Evolutionary conservation across 805 yeast genomes (phyloP).

Genomic region (Lipomyces starkeyi): DNA sequence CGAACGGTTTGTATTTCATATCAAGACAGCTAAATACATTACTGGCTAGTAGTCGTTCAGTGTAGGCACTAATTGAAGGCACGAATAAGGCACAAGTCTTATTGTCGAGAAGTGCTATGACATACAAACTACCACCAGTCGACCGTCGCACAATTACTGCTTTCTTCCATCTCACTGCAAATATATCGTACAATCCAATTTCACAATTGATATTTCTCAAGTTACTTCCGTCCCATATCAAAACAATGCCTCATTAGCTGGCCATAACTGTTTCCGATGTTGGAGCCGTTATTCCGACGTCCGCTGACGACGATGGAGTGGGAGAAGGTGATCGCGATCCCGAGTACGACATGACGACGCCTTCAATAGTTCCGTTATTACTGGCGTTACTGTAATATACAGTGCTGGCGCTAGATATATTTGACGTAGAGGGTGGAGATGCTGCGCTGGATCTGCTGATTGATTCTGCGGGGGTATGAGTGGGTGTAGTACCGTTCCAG

Average conservation of each 20-base stretch:
- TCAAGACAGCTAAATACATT: too few relatives aligned
- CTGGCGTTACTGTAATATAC: slow-evolving; percentile 1
- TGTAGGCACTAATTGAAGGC: too few relatives aligned
- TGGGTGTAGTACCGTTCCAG: slow-evolving; percentile 33
- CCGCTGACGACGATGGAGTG: not conserved
- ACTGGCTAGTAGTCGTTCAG: too few relatives aligned
- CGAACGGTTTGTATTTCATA: not conserved
- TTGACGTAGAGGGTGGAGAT: not conserved
- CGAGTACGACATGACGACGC: slow-evolving; percentile 18
- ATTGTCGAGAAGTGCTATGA: too few relatives aligned
- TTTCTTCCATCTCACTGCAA: not conserved
- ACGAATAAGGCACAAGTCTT: too few relatives aligned
- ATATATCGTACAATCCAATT: not conserved
- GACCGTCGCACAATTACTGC: not conserved
- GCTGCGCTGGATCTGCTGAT: not conserved
- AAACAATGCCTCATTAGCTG: not conserved
- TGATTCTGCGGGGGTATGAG: not conserved
- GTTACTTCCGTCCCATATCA: not conserved
- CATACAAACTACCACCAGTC: too few relatives aligned
- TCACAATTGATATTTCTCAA: not conserved
- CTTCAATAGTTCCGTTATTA: not conserved
- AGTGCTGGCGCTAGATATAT: not conserved
- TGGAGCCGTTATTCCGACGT: not conserved
- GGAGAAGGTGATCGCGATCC: slow-evolving; percentile 21
- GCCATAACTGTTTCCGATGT: not conserved